Base-by-base conservation (phyloP, 108 stramenopile species). In the Skeletonema marinoi region DNA sequence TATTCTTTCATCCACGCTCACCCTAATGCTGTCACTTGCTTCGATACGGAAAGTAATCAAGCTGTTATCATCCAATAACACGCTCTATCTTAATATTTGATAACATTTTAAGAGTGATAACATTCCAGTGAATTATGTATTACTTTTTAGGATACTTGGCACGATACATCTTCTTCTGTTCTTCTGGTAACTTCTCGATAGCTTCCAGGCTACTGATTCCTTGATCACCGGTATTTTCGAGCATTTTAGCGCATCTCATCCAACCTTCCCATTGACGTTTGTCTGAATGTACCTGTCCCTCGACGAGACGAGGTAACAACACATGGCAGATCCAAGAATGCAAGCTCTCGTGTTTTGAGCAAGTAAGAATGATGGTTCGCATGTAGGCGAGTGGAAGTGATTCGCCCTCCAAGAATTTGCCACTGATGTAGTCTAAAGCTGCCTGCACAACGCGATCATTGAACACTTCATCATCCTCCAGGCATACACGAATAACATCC, bases 231-330 rank as follows among this genome's bases (percentile, higher is more conserved):
- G 71, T 87, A 60, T 85, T 88, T n/a, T 95, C 90, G 31, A 95
- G 82, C 89, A 92, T 93, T 60, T 89, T 90, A 32, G 92, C 94
- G 73, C 92, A 95, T 65, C 94, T 81, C 94, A 95, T 95, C 94
- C 94, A n/a, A 95, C 94, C 94, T 74, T 91, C 94, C 94, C 94
- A n/a, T n/a, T n/a, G n/a, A n/a, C 94, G 74, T 19, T 77, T 75
- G 42, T 91, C 89, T 11, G 82, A 69, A 75, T 92, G 93, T 12
- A 96, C 86, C 42, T 90, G 89, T 16, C 92, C 92, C 73, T 96
- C 90, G n/a, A 94, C 85, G 30, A 96, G 84, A 35, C 92, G 84
- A 25, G 90, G 92, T 32, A 96, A 76, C 13, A 96, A 78, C 0
- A 88, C 89, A 59, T 93, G 86, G 50, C 91, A 92, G 50, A 96